These are phyloP conservation scores for Populus hybrid DNA, from an alignment of 441 rosid species.

Conservation along the genomic window DNA sequence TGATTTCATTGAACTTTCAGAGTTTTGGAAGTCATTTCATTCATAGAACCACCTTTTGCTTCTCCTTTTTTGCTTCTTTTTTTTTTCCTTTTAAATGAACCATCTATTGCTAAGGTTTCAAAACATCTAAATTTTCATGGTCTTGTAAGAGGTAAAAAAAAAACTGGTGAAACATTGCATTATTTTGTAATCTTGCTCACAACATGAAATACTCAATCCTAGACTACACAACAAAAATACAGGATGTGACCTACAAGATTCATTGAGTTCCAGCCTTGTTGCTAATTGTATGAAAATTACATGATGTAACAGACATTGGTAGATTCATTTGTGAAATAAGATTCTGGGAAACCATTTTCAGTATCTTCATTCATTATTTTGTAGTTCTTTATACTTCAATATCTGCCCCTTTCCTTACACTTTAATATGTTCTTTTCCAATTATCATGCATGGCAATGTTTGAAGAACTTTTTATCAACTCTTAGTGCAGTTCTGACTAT, in stretches of 20 bases:
- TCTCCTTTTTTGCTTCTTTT: too few species aligned
- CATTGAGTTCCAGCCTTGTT: background rate
- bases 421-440: constrained; percentile 3
- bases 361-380: constrained; percentile 7
- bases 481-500: constrained; percentile 11
- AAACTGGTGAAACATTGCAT: background rate
- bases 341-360: background rate
- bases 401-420: background rate
- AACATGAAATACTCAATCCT: background rate
- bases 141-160: background rate
- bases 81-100: background rate
- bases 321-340: background rate
- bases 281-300: background rate
- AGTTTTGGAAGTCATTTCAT: background rate
- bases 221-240: background rate
- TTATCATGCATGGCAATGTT: constrained; percentile 1
- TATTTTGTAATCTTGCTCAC: background rate
- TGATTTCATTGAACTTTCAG: background rate
- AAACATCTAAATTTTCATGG: background rate
- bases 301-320: background rate
- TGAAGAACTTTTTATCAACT: constrained; percentile 3
- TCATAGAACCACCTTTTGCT: background rate
- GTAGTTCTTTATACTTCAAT: background rate
- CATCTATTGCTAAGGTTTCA: background rate
- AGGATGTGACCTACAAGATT: background rate